Base-by-base conservation (phyloP, 805 yeast genomes). In the Lipomyces orientalis region DNA sequence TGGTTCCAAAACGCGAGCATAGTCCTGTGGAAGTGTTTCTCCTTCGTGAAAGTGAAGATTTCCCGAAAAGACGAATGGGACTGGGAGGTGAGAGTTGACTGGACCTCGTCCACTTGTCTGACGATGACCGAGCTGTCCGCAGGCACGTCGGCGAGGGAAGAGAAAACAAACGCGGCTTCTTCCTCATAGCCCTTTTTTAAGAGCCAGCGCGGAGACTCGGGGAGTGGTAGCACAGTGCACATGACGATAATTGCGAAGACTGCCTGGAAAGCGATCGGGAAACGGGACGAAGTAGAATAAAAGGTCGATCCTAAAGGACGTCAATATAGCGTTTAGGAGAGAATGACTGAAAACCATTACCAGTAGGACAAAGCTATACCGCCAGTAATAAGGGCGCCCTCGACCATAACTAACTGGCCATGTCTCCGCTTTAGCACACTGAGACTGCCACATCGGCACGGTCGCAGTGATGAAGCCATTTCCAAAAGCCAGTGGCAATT, bases 141-240 rank as follows among this genome's bases (percentile, higher is more conserved):
- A 39, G 31, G 84, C 83, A 49, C 31, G 35, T 58, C 71, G n/a
- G 56, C 65, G 8, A 70, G 71, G 6, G 62, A 61, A 34, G 66
- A 35, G 35, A 71, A 54, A 14, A 71, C 69, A 6, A 29, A 34
- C 14, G 22, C 14, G 2, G 97, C 97, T 55, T 82, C 84, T 63
- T 85, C 88, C 37, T 90, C 76, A 64, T 87, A 80, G 76, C 89
- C 89, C 72, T 89, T 87, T 73, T 87, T 87, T 9, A 93, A 91
- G 75, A 86, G 87, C 81, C 85, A 94, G 69, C 98, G 83, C 0
- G 97, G 97, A 59, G 94, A 87, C 78, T 93, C 98, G 0, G 98
- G 98, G 34, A 93, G 79, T 55, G 87, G 84, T 54, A 85, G 74
- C 55, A 81, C 75, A 37, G 82, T 80, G 34, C 59, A 78, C 61